These are phyloP conservation scores for Amanita jacksonii DNA, from an alignment of 768 basidiomycete species.

Conservation along the genomic window DNA sequence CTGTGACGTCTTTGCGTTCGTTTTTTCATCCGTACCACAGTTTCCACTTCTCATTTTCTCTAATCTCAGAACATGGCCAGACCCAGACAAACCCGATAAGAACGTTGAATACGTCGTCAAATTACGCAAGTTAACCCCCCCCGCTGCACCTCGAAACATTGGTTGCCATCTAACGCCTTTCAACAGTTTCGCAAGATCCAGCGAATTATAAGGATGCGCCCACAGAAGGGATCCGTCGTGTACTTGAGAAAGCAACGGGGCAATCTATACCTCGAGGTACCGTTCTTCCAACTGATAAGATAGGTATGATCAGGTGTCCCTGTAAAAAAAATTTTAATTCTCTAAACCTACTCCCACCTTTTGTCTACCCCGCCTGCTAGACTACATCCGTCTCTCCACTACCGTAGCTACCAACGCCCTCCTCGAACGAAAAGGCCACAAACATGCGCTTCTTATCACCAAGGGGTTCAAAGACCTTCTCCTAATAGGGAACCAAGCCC, in stretches of 20 bases:
- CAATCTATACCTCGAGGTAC: constrained; percentile 55
- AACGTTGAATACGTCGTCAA: constrained; percentile 85
- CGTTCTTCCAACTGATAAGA: constrained; percentile 67
- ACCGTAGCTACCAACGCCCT: constrained; percentile 96
- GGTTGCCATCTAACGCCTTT: not conserved
- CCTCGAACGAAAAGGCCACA: constrained; percentile 89
- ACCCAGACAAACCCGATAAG: constrained; percentile 48
- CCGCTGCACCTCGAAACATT: too few species aligned
- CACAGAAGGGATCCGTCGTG: constrained; percentile 84
- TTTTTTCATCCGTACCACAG: constrained; percentile 9
- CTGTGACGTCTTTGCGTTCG: constrained; percentile 80
- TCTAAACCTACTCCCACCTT: not conserved
- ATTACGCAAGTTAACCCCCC: constrained; percentile 44
- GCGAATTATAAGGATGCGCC: constrained; percentile 87
- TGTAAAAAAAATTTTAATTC: not conserved
- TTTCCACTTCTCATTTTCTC: not conserved
- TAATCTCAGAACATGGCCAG: constrained; percentile 57
- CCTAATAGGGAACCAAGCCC: constrained; percentile 89
- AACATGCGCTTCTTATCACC: constrained; percentile 86
- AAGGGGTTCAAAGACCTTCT: constrained; percentile 88
- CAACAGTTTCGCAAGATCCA: constrained; percentile 78
- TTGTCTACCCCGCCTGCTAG: constrained; percentile 28
- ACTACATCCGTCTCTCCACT: constrained; percentile 86
- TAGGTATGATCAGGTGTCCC: constrained; percentile 54
- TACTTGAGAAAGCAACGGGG: constrained; percentile 71